Evolutionary conservation across 257 asterid species (phyloP).

Genomic region (Scutellaria baicalensis): DNA sequence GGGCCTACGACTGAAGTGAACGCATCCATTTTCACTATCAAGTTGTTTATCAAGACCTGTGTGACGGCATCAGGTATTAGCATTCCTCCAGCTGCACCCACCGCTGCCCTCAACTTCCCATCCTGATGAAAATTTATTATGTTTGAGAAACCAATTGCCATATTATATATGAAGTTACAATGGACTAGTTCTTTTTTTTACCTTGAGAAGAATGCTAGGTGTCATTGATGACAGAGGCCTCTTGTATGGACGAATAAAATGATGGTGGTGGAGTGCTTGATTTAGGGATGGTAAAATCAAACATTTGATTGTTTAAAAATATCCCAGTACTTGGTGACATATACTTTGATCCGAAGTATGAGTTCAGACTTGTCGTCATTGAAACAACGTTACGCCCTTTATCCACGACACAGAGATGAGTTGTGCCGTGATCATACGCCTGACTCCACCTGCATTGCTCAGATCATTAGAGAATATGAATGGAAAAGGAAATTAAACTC

Average conservation of each 20-base stretch:
- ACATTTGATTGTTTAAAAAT: conserved; percentile 50
- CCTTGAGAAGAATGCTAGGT: conserved; percentile 38
- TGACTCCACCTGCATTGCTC: conserved; percentile 39
- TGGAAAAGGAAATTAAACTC: background rate
- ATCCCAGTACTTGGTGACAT: conserved; percentile 48
- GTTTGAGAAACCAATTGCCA: background rate
- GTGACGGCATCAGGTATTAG: conserved; percentile 30
- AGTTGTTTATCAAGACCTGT: conserved; percentile 32
- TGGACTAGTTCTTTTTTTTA: background rate
- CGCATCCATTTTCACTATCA: conserved; percentile 25
- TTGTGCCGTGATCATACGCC: conserved; percentile 40
- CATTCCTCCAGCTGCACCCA: conserved; percentile 49
- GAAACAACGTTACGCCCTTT: conserved; percentile 35
- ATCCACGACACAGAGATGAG: conserved; percentile 39
- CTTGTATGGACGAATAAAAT: conserved; percentile 38
- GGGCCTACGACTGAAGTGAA: conserved; percentile 30
- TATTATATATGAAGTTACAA: too few species aligned
- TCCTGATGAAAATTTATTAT: conserved; percentile 29
- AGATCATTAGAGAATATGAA: background rate
- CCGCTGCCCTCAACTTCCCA: conserved; percentile 22
- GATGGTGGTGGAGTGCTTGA: conserved; percentile 29
- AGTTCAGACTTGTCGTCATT: conserved; percentile 32
- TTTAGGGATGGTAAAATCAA: conserved; percentile 32
- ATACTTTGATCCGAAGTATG: conserved; percentile 25
- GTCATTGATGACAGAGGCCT: conserved; percentile 55